A percentile compares a stretch with the other conserved stretches of the same genome.
Evolutionary conservation across 345 rosid genomes (phyloP).

Genomic region (Eucalyptus guilfoylei): DNA sequence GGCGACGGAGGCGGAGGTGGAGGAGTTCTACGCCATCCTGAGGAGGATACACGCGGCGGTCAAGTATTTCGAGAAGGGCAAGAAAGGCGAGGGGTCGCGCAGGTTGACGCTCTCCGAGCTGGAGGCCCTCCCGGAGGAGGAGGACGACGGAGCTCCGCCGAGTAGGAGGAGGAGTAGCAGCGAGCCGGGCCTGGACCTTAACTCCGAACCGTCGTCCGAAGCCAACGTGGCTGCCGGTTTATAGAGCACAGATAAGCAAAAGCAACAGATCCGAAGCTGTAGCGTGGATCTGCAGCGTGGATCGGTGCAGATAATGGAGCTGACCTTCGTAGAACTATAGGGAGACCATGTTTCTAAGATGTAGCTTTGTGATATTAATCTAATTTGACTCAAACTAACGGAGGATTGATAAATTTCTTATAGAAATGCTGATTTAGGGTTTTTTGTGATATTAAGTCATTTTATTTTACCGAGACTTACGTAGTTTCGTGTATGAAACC

Average conservation of each 20-base stretch:
- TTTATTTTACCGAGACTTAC: background rate
- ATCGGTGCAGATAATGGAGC: background rate
- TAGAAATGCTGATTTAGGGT: too few relatives aligned
- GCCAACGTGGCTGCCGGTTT: background rate
- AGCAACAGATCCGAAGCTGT: background rate
- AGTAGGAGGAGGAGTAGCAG: background rate
- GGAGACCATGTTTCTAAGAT: background rate
- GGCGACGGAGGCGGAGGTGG: slow-evolving; percentile 23
- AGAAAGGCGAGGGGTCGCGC: background rate
- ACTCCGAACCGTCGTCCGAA: background rate
- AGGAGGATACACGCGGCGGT: slow-evolving; percentile 14
- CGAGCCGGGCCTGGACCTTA: background rate
- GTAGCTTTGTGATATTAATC: too few relatives aligned
- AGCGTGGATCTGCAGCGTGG: background rate
- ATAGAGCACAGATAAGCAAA: background rate
- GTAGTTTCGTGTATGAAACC: background rate
- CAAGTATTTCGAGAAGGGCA: slow-evolving; percentile 4
- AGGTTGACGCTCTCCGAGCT: background rate
- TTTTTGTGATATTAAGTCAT: too few relatives aligned
- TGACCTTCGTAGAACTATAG: background rate
- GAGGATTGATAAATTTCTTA: too few relatives aligned
- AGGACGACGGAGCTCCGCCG: background rate
- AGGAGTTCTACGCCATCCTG: slow-evolving; percentile 27
- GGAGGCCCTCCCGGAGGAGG: background rate
- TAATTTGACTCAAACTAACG: too few relatives aligned